phyloP scores from a whole-genome alignment of 257 asterid genomes.

The Buddleja alternifolia region DNA sequence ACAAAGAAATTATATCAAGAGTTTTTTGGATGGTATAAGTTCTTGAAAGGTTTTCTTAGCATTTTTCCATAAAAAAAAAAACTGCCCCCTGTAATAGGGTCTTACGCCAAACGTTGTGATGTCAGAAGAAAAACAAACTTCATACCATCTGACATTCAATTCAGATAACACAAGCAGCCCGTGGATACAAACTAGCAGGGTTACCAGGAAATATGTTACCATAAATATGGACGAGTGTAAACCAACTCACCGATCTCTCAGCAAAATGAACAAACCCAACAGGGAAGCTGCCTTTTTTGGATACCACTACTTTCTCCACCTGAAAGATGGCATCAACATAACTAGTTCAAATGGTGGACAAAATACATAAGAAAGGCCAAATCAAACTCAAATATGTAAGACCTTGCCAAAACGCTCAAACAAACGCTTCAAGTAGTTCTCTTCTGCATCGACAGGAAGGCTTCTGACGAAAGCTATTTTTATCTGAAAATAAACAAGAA shows the following conservation, averaged over 20 bases:
- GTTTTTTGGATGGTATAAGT: too few species aligned
- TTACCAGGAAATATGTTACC: neutral
- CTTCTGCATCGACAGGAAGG: constrained; percentile 73
- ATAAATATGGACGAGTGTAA: constrained; percentile 19
- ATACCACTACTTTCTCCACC: constrained; percentile 82
- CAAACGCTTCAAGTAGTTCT: constrained; percentile 65
- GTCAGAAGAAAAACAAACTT: constrained; percentile 2
- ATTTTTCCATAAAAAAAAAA: neutral
- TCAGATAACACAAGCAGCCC: constrained; percentile 7
- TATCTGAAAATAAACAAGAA: constrained; percentile 55
- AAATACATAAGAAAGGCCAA: constrained; percentile 18
- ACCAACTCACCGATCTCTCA: constrained; percentile 67
- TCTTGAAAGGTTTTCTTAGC: too few species aligned
- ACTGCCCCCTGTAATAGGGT: neutral
- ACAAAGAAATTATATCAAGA: too few species aligned
- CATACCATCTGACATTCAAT: constrained; percentile 9
- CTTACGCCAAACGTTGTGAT: constrained; percentile 1
- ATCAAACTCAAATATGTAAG: constrained; percentile 26
- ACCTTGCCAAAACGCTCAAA: constrained; percentile 92
- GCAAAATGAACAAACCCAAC: constrained; percentile 85
- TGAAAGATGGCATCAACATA: constrained; percentile 43
- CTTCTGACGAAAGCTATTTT: constrained; percentile 80
- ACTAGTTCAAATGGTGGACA: constrained; percentile 26
- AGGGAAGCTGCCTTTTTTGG: constrained; percentile 58
- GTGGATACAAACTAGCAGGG: constrained; percentile 7